phyloP scores from a whole-genome alignment of 495 filamentous ascomycete genomes.

The Trichoderma virens region DNA sequence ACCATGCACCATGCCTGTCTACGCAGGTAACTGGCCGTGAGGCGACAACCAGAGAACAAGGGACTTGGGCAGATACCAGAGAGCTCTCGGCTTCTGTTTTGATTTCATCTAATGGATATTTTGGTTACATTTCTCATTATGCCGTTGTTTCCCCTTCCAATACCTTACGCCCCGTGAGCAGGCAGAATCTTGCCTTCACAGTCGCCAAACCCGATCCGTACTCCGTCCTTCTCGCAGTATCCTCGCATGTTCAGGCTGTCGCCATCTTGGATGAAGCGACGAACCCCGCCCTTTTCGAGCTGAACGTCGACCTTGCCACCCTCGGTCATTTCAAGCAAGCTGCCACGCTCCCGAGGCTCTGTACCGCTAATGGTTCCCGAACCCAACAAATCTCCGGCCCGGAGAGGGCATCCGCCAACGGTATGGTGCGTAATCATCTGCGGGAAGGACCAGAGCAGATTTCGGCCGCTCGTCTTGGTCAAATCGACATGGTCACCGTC shows the following conservation, averaged over 20 bases:
- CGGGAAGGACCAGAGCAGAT: conserved; percentile 85
- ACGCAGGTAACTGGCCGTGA: no score
- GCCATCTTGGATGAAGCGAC: conserved; percentile 77
- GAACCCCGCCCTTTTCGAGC: conserved; percentile 60
- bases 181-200: conserved; percentile 49
- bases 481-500: conserved; percentile 48
- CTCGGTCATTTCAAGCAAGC: conserved; percentile 72
- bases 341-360: conserved; percentile 53
- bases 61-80: no score
- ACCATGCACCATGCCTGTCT: no score
- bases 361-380: conserved; percentile 85
- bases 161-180: not conserved
- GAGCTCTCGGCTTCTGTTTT: not conserved
- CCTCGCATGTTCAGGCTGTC: conserved; percentile 70
- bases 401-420: conserved; percentile 75
- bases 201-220: conserved; percentile 64
- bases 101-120: not conserved
- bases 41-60: no score
- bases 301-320: conserved; percentile 56
- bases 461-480: conserved; percentile 50
- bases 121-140: not conserved
- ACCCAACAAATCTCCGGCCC: conserved; percentile 75
- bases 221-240: conserved; percentile 48
- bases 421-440: conserved; percentile 95
- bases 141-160: not conserved